These are phyloP conservation scores for Collybia nuda DNA, from an alignment of 768 basidiomycete species.

Conservation along the genomic window DNA sequence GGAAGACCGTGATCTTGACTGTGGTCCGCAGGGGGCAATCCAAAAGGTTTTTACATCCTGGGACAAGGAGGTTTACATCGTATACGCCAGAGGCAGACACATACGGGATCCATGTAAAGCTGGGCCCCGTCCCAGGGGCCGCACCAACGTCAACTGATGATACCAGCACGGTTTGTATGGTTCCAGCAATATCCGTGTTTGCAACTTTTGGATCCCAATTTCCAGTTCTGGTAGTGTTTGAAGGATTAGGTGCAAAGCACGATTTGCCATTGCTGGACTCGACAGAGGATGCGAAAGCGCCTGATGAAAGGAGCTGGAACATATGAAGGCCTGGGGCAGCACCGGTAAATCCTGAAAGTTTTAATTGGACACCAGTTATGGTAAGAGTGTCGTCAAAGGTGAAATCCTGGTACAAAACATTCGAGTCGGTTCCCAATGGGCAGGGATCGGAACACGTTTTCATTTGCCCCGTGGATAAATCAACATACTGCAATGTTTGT, in stretches of 20 bases:
- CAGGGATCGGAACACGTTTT: slow-evolving; percentile 77
- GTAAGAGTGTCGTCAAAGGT: slow-evolving; percentile 61
- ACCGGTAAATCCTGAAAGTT: slow-evolving; percentile 75
- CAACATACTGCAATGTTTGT: slow-evolving; percentile 72
- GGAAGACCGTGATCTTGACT: slow-evolving; percentile 82
- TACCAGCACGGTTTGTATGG: slow-evolving; percentile 72
- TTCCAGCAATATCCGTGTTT: slow-evolving; percentile 77
- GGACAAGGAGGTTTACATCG: slow-evolving; percentile 79
- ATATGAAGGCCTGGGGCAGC: slow-evolving; percentile 81
- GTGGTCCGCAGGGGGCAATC: slow-evolving; percentile 81
- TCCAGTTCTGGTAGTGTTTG: slow-evolving; percentile 67
- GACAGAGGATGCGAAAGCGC: slow-evolving; percentile 83
- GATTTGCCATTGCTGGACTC: slow-evolving; percentile 57
- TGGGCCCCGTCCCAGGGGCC: slow-evolving; percentile 59
- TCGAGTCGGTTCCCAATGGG: slow-evolving; percentile 75
- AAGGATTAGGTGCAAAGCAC: slow-evolving; percentile 77
- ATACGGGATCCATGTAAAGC: slow-evolving; percentile 88
- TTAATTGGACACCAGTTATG: slow-evolving; percentile 91
- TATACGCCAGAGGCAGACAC: slow-evolving; percentile 90
- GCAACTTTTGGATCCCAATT: slow-evolving; percentile 65
- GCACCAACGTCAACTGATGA: slow-evolving; percentile 68
- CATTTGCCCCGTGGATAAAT: slow-evolving; percentile 74
- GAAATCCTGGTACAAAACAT: slow-evolving; percentile 91
- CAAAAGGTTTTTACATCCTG: slow-evolving; percentile 79
- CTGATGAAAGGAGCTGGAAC: slow-evolving; percentile 89